Conservation (phyloP, 2,329 filamentous ascomycete genomes). For the Pseudocercospora eumusae region DNA sequence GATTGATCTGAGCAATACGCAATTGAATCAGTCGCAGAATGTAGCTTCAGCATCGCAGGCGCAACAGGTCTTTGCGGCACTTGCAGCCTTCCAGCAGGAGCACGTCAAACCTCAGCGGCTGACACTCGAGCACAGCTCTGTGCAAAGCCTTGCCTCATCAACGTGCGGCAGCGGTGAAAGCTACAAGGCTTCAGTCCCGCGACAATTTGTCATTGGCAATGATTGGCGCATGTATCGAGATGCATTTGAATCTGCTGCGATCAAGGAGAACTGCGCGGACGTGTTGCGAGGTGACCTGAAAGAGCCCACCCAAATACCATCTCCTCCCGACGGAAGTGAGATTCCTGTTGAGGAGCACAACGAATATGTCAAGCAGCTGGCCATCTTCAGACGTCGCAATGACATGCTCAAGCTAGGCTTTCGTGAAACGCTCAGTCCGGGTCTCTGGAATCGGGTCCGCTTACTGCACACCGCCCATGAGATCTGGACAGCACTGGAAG, state of each 20-base stretch:
- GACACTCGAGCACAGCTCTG: constrained; percentile 32
- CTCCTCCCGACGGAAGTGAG: constrained; percentile 16
- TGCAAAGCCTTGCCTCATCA: constrained; percentile 36
- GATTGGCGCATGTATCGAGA: constrained; percentile 36
- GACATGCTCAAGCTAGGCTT: constrained; percentile 33
- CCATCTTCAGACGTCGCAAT: constrained; percentile 39
- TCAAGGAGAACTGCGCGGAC: constrained; percentile 38
- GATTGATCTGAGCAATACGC: constrained; percentile 9
- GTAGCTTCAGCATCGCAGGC: constrained; percentile 19
- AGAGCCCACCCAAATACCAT: constrained; percentile 31
- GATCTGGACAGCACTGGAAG: constrained; percentile 35
- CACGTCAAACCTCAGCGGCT: constrained; percentile 34
- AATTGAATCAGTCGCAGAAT: constrained; percentile 16
- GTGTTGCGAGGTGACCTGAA: constrained; percentile 34
- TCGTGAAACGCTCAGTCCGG: constrained; percentile 29
- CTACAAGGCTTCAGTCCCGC: constrained; percentile 28
- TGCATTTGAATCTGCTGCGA: constrained; percentile 33
- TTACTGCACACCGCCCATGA: constrained; percentile 29
- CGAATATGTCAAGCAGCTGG: constrained; percentile 39
- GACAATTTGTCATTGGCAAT: constrained; percentile 21
- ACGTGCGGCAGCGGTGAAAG: constrained; percentile 37
- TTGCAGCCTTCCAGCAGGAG: constrained; percentile 33
- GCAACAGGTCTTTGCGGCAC: constrained; percentile 24
- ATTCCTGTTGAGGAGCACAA: constrained; percentile 38
- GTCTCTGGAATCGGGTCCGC: constrained; percentile 33